A percentile compares a stretch with the other conserved stretches of the same genome.
phyloP scores from a whole-genome alignment of 768 basidiomycete genomes.

The Lactifluus hygrophoroides region DNA sequence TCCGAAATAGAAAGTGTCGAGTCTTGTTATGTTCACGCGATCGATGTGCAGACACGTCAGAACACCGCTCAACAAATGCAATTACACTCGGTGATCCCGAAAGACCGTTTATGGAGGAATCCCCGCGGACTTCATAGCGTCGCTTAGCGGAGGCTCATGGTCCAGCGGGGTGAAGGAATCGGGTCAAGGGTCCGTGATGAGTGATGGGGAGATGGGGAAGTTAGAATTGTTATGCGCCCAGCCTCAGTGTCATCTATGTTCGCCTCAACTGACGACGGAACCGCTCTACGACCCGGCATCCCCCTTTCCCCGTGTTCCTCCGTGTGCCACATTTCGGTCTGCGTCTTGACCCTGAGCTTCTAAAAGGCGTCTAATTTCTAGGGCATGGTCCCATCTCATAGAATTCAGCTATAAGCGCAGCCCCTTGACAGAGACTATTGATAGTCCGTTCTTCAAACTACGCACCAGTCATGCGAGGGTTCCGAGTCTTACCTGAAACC shows the following conservation, averaged over 20 bases:
- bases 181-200: too few species aligned
- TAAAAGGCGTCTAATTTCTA: background rate
- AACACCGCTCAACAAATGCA: background rate
- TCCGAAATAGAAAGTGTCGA: background rate
- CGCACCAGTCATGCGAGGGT: too few species aligned
- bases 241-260: too few species aligned
- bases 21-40: background rate
- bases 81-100: background rate
- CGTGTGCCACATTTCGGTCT: background rate
- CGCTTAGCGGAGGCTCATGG: background rate
- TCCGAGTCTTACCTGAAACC: too few species aligned
- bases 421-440: too few species aligned
- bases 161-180: too few species aligned
- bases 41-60: background rate
- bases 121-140: background rate
- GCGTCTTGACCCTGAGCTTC: background rate
- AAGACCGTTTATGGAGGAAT: background rate
- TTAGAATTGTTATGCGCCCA: too few species aligned
- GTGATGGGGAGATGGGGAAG: too few species aligned
- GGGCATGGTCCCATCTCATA: too few species aligned
- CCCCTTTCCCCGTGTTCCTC: background rate
- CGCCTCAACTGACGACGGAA: too few species aligned
- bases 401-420: background rate
- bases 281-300: background rate
- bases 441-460: too few species aligned